These are phyloP conservation scores for Schizothecium vesticola DNA, from an alignment of 495 filamentous ascomycete species.

Conservation along the genomic window DNA sequence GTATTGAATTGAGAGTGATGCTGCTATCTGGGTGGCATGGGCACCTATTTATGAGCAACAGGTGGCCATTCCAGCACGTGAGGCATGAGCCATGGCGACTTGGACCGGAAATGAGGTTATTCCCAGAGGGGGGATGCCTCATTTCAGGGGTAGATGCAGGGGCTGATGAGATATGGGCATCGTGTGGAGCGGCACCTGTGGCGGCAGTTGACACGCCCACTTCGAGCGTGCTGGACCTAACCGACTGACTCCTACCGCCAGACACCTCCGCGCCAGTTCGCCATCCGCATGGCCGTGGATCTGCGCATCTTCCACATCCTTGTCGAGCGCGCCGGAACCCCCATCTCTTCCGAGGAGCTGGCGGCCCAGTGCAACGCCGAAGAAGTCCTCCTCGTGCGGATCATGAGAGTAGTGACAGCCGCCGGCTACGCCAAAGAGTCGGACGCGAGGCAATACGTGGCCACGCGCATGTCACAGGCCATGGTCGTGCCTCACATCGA, in stretches of 20 bases:
- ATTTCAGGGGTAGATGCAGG: no score
- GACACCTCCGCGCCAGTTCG: slow-evolving; percentile 8
- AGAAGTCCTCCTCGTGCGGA: slow-evolving; percentile 4
- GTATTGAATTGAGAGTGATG: no score
- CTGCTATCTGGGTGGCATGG: no score
- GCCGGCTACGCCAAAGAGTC: slow-evolving; percentile 8
- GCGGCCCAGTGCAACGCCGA: slow-evolving; percentile 3
- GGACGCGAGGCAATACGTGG: not conserved
- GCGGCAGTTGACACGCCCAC: no score
- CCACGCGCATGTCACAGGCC: slow-evolving; percentile 3
- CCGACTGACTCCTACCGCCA: not conserved
- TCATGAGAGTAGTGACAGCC: not conserved
- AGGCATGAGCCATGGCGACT: no score
- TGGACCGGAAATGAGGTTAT: no score
- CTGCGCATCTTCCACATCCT: slow-evolving; percentile 11
- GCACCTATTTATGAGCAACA: no score
- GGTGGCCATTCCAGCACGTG: no score
- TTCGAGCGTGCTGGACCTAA: no score
- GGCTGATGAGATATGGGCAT: no score
- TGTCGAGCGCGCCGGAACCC: slow-evolving; percentile 3
- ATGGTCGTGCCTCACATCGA: slow-evolving; percentile 5
- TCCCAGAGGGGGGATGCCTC: no score
- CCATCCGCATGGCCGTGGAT: slow-evolving; percentile 9
- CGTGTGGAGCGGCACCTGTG: no score
- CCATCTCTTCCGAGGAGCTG: slow-evolving; percentile 1